Percentiles rank a stretch among this genome's conserved stretches.
phyloP scores from a whole-genome alignment of 106 monocot species.

The Dendrobium huoshanense region DNA sequence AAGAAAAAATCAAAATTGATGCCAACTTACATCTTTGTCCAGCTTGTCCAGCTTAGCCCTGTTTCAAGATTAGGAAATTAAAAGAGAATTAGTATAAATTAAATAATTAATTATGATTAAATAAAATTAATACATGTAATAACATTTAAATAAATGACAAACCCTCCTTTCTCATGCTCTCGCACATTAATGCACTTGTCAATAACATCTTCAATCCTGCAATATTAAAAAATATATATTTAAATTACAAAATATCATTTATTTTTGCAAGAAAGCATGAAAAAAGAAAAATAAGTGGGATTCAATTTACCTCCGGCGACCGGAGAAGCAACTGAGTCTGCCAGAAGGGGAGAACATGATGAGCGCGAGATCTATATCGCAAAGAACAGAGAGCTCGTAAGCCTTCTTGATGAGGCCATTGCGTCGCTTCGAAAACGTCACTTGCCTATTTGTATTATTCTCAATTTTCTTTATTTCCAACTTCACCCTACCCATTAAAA shows the following conservation, averaged over 20 bases:
- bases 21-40: slow-evolving; percentile 26
- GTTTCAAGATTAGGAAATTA: slow-evolving; percentile 6
- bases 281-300: not conserved
- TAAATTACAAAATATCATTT: not conserved
- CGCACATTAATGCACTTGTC: slow-evolving; percentile 38
- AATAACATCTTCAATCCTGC: slow-evolving; percentile 65
- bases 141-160: slow-evolving; percentile 1
- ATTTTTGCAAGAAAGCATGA: not conserved
- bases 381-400: slow-evolving; percentile 86
- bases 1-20: not conserved
- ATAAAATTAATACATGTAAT: not conserved
- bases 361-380: slow-evolving; percentile 82
- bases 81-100: not conserved
- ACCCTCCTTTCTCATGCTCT: slow-evolving; percentile 54
- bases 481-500: slow-evolving; percentile 79
- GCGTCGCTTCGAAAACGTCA: slow-evolving; percentile 85
- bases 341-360: slow-evolving; percentile 91
- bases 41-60: slow-evolving; percentile 26
- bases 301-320: slow-evolving; percentile 36
- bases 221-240: not conserved
- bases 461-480: slow-evolving; percentile 81
- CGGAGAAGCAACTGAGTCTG: slow-evolving; percentile 77
- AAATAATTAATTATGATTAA: not conserved
- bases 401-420: slow-evolving; percentile 96
- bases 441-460: slow-evolving; percentile 72